phyloP scores from a whole-genome alignment of 2,329 filamentous ascomycete genomes.

The Epichloe typhina region DNA sequence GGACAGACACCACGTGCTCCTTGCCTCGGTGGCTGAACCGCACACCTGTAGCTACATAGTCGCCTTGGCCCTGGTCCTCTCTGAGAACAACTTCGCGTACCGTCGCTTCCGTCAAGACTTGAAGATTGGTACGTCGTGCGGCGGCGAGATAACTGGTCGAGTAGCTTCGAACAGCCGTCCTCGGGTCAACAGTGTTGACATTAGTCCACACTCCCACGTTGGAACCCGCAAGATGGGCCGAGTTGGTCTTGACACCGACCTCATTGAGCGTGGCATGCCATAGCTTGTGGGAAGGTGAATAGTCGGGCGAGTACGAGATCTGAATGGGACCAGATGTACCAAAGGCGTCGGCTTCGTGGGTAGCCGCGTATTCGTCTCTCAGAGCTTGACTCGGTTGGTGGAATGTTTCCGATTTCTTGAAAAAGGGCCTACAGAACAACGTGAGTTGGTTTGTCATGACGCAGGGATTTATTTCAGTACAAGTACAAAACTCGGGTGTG shows the following conservation, averaged over 20 bases:
- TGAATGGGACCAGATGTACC: conserved; percentile 34
- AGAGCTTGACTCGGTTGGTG: conserved; percentile 24
- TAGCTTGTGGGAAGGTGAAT: conserved; percentile 26
- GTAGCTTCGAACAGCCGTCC: conserved; percentile 33
- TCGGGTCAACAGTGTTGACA: conserved; percentile 33
- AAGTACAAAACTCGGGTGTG: too few relatives aligned
- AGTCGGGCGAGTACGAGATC: conserved; percentile 29
- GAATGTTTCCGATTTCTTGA: conserved; percentile 36
- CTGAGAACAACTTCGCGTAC: conserved; percentile 17
- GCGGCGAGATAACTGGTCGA: conserved; percentile 29
- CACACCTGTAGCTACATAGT: conserved; percentile 17
- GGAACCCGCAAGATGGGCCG: conserved; percentile 35
- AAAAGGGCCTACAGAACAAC: conserved; percentile 28
- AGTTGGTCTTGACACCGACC: conserved; percentile 26
- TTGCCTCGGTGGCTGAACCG: conserved; percentile 24
- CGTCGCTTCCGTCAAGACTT: conserved; percentile 19
- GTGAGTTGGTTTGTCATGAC: not conserved
- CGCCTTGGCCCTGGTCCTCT: conserved; percentile 6
- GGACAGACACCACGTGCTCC: conserved; percentile 23
- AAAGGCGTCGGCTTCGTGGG: conserved; percentile 26
- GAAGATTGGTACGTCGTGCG: conserved; percentile 28
- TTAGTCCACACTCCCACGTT: conserved; percentile 37
- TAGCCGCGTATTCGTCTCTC: conserved; percentile 21
- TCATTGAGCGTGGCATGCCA: conserved; percentile 34
- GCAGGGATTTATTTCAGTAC: too few relatives aligned